Evolutionary conservation across 2,329 filamentous ascomycete genomes (phyloP).

Genomic region (Neonectria neomacrospora): DNA sequence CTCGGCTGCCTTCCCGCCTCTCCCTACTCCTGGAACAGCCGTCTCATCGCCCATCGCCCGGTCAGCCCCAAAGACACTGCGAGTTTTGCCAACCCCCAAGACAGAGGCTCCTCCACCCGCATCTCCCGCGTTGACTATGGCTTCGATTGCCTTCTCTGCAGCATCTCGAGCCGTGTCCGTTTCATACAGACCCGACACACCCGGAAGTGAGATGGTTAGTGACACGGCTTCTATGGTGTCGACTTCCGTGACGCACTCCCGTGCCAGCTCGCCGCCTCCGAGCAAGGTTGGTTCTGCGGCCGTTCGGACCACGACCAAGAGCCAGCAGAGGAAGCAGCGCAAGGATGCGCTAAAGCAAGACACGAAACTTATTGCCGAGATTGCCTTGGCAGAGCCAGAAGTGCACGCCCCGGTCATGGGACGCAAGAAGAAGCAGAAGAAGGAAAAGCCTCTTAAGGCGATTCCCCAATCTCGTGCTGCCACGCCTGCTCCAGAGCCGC

Average conservation of each 20-base stretch:
- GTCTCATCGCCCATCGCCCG: slow-evolving; percentile 63
- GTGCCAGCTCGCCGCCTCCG: slow-evolving; percentile 77
- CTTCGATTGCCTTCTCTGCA: slow-evolving; percentile 46
- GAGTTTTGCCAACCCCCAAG: slow-evolving; percentile 76
- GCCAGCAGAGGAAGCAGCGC: slow-evolving; percentile 80
- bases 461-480: slow-evolving; percentile 22
- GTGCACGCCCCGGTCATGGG: slow-evolving; percentile 79
- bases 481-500: slow-evolving; percentile 25
- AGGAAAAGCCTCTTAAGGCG: slow-evolving; percentile 64
- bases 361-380: slow-evolving; percentile 63
- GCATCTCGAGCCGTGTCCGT: slow-evolving; percentile 47
- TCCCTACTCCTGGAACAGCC: slow-evolving; percentile 59
- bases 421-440: slow-evolving; percentile 88
- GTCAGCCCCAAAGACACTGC: slow-evolving; percentile 71
- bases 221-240: slow-evolving; percentile 81
- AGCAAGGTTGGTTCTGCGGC: slow-evolving; percentile 74
- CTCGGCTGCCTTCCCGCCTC: slow-evolving; percentile 60
- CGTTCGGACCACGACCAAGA: slow-evolving; percentile 78
- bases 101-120: slow-evolving; percentile 62
- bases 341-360: slow-evolving; percentile 75
- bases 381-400: slow-evolving; percentile 62
- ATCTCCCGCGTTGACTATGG: slow-evolving; percentile 46
- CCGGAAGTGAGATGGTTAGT: slow-evolving; percentile 78
- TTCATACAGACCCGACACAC: slow-evolving; percentile 73
- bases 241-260: slow-evolving; percentile 72